A percentile compares a stretch with the other conserved stretches of the same genome.
Conservation (phyloP, 352 stramenopile genomes). For the Phytopythium aichiense region DNA sequence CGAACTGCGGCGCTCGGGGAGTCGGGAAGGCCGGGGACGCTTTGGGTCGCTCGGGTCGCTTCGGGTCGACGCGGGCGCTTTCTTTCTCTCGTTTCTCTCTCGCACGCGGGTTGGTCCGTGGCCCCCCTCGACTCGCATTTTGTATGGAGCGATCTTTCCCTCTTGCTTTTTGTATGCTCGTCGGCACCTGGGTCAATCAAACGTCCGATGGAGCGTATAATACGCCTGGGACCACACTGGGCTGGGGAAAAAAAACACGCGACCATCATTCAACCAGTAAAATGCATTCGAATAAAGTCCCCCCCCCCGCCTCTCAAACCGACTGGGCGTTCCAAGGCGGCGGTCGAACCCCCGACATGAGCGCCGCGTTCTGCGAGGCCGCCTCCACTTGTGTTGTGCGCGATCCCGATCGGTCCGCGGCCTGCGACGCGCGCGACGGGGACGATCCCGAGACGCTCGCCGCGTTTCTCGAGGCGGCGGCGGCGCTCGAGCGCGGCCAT, state of each 20-base stretch:
- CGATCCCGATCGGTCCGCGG: not conserved
- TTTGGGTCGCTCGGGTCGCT: not conserved
- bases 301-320: too few species aligned
- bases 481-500: too few species aligned
- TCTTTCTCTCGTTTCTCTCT: conserved; percentile 4
- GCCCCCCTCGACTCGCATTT: conserved; percentile 6
- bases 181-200: too few species aligned
- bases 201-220: not conserved
- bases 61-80: not conserved
- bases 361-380: not conserved
- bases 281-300: not conserved
- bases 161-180: too few species aligned
- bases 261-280: not conserved
- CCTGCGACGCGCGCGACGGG: not conserved
- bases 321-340: too few species aligned
- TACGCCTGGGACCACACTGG: not conserved
- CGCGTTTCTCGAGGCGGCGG: not conserved
- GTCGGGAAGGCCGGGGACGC: not conserved
- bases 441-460: not conserved
- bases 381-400: conserved; percentile 5
- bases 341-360: not conserved
- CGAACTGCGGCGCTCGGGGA: not conserved
- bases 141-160: conserved; percentile 7
- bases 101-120: not conserved
- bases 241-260: too few species aligned